Evolutionary conservation across 202 grass and related monocot species (phyloP).

Genomic region (Bolboschoenoplectus hybrid): DNA sequence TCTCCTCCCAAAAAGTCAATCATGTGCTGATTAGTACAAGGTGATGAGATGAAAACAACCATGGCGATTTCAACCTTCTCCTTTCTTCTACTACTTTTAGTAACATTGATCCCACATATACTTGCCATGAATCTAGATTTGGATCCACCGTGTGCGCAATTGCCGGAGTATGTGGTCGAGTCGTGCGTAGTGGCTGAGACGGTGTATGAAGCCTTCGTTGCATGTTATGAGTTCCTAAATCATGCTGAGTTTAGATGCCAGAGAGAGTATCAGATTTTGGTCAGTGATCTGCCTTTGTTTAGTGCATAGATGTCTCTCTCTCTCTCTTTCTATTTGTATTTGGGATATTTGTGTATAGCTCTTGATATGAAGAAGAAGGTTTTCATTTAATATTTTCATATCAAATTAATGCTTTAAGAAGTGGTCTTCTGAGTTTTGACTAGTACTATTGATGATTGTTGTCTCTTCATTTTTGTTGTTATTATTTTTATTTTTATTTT

Average conservation of each 20-base stretch:
- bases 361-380: background rate
- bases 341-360: background rate
- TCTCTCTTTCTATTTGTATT: background rate
- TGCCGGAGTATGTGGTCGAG: slow-evolving; percentile 2
- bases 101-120: slow-evolving; percentile 3
- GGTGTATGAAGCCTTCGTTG: slow-evolving; percentile 33
- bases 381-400: background rate
- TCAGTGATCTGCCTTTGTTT: background rate
- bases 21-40: background rate
- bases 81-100: slow-evolving; percentile 1
- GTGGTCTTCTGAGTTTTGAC: background rate
- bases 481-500: background rate
- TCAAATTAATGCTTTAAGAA: no score
- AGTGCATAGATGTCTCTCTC: background rate
- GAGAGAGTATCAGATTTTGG: background rate
- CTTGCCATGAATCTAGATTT: slow-evolving; percentile 19
- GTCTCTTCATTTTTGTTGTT: background rate
- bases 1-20: background rate
- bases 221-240: slow-evolving; percentile 19
- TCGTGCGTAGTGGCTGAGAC: background rate
- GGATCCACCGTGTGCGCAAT: background rate
- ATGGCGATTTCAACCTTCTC: slow-evolving; percentile 16
- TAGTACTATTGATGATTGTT: background rate
- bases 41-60: slow-evolving; percentile 20
- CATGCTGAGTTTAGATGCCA: background rate